Conservation (phyloP, 306 rosid species). For the Phaseolus lunatus region DNA sequence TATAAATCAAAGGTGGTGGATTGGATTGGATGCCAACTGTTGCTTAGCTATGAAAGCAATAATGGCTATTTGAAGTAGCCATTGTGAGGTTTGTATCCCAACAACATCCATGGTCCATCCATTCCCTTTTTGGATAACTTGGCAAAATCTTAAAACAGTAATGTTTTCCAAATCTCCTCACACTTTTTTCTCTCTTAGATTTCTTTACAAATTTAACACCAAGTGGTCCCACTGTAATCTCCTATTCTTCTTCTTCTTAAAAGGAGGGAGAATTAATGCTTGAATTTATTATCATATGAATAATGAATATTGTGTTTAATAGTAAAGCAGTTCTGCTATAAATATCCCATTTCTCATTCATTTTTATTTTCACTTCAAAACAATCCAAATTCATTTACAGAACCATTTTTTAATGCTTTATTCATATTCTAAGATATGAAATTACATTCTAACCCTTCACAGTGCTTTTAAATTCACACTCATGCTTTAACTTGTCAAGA, state of each 20-base stretch:
- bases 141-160: background rate
- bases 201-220: background rate
- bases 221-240: background rate
- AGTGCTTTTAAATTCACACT: too few species aligned
- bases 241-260: background rate
- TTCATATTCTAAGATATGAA: too few species aligned
- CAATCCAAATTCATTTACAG: too few species aligned
- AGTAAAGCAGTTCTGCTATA: background rate
- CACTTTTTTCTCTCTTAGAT: background rate
- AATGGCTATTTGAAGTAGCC: slow-evolving; percentile 41
- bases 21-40: slow-evolving; percentile 41
- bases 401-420: too few species aligned
- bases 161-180: background rate
- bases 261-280: background rate
- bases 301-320: background rate
- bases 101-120: slow-evolving; percentile 44
- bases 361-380: too few species aligned
- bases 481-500: too few species aligned
- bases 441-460: too few species aligned
- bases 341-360: too few species aligned
- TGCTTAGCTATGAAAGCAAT: slow-evolving; percentile 46
- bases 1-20: background rate
- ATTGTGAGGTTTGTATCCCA: slow-evolving; percentile 26
- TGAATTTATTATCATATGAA: background rate
- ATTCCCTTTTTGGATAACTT: slow-evolving; percentile 27